These are phyloP conservation scores for Quercus aquifolioides DNA, from an alignment of 306 rosid genomes.

Conservation along the genomic window DNA sequence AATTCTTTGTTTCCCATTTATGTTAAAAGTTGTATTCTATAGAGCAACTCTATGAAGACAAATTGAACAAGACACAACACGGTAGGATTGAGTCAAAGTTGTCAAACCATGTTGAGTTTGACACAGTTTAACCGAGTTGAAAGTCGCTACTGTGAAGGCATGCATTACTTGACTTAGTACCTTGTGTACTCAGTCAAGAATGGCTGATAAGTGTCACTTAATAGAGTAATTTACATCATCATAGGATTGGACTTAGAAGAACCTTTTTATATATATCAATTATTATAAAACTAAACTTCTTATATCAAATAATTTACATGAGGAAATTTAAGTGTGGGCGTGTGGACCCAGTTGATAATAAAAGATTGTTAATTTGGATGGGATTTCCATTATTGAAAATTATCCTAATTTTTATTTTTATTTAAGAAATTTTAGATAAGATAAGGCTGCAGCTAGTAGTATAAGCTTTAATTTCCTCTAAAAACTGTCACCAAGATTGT, in stretches of 20 bases:
- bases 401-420: too few relatives aligned
- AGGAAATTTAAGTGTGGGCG: too few relatives aligned
- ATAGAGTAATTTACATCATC: too few relatives aligned
- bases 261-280: neutral
- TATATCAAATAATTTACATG: neutral
- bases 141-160: neutral
- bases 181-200: neutral
- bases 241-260: neutral
- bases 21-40: neutral
- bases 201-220: neutral
- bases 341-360: too few relatives aligned
- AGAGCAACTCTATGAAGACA: too few relatives aligned
- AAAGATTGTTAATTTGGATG: too few relatives aligned
- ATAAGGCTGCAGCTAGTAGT: neutral
- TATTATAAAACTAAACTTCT: neutral
- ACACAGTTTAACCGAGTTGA: neutral
- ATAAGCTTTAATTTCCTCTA: neutral
- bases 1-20: neutral
- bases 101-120: neutral
- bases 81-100: neutral
- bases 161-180: neutral
- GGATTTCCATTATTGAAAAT: too few relatives aligned
- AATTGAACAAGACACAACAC: neutral
- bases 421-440: too few relatives aligned
- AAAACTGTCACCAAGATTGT: neutral